Evolutionary conservation across 257 asterid species (phyloP).

Genomic region (Nicotiana attenuata): DNA sequence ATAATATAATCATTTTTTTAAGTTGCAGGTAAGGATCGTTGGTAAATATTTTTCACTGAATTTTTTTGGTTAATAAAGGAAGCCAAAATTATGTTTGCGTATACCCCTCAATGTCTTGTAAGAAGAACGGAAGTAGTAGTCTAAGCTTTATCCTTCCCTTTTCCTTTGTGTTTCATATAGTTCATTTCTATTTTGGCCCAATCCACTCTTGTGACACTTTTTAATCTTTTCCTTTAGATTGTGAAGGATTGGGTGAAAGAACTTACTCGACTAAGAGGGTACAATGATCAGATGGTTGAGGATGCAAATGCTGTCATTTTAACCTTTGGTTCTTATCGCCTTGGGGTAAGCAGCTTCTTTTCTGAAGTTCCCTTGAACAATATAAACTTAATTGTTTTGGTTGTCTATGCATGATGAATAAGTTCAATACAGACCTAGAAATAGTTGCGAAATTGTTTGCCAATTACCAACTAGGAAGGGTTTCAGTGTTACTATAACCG

Average conservation of each 20-base stretch:
- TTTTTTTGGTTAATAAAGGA: not conserved
- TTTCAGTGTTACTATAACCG: not conserved
- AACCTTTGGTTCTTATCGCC: constrained; percentile 94
- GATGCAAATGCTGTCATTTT: constrained; percentile 84
- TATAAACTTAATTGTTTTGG: not conserved
- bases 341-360: constrained; percentile 62
- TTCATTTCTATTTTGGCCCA: not conserved
- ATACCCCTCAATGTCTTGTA: not conserved
- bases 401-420: not conserved
- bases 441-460: not conserved
- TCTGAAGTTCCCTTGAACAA: not conserved
- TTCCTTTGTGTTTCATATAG: not conserved
- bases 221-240: constrained; percentile 15
- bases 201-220: not conserved
- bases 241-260: constrained; percentile 40
- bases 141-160: not conserved
- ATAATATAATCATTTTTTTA: not conserved
- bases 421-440: not conserved
- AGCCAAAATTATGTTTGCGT: not conserved
- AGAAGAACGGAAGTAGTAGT: not conserved
- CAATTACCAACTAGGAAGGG: not conserved
- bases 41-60: not conserved
- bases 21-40: not conserved
- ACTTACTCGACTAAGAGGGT: constrained; percentile 57
- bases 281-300: constrained; percentile 73